Evolutionary conservation across 768 basidiomycete genomes (phyloP), one percentile per base, ranked within the genome.

Genomic region (Boletus eberwhitei): DNA sequence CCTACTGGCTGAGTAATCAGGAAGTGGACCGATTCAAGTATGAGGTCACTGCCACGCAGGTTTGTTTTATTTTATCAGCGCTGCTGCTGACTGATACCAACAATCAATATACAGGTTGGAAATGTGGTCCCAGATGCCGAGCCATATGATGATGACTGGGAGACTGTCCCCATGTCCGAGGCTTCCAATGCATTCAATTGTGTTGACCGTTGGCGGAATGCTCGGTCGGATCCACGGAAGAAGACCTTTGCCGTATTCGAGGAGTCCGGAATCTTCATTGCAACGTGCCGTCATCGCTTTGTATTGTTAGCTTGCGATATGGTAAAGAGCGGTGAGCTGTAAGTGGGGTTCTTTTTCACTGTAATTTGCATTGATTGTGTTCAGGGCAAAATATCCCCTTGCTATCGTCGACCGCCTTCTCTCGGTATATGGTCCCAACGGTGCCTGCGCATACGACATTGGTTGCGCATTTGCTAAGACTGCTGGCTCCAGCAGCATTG

Each of bases 311-410:
- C 3, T 0, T 64, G 58, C 8, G 45, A 64, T 12, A 64, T 64
- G 60, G 29, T 64, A 8, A 43, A 55, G 19, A 64, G 62, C 19
- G 53, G 58, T 0, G 50, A 64, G 7, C 8, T 64, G 60, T 64
- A 6, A 5, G 16, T 40, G 35, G 0, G 16, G 9, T 24, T 21
- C n/a, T n/a, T n/a, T n/a, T n/a, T n/a, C n/a, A n/a, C 17, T 19
- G 2, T 31, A 47, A 32, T 38, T 22, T 22, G 21, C 21, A n/a
- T n/a, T 32, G 5, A 52, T n/a, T 14, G 1, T 13, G 47, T 32
- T 12, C n/a, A 44, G 61, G 13, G 37, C 29, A 0, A 62, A 62
- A 35, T 62, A 60, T 19, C 56, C 51, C 0, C 29, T 61, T 0
- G 54, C 54, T 0, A 55, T 52, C 0, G 5, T 61, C 1, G 29